Conservation (phyloP, 805 yeast genomes). For the Lipomyces orientalis region DNA sequence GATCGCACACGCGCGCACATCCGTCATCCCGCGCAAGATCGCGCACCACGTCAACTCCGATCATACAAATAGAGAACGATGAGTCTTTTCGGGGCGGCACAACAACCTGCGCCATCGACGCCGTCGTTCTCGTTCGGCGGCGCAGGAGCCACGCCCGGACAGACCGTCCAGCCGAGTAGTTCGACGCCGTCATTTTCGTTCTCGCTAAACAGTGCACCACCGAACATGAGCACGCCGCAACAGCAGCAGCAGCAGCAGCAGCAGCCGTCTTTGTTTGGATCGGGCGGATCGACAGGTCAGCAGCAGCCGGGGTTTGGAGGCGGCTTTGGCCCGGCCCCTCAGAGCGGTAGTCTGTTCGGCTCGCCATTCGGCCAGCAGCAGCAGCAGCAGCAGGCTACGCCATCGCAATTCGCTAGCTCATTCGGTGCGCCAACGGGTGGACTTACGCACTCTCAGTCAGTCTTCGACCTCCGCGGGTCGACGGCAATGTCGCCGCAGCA, state of each 20-base stretch:
- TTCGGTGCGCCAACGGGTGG: constrained; percentile 1
- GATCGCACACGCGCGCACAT: neutral
- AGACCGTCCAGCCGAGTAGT: neutral
- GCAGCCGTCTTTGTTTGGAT: neutral
- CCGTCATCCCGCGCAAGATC: neutral
- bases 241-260: constrained; percentile 12
- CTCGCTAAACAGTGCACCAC: neutral
- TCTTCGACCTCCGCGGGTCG: constrained; percentile 26
- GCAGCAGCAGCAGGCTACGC: constrained; percentile 14
- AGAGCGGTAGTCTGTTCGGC: neutral
- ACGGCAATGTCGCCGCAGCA: constrained; percentile 38
- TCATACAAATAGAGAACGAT: neutral
- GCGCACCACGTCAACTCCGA: neutral
- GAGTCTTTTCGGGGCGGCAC: neutral
- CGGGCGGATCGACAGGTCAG: neutral
- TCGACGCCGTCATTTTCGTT: neutral
- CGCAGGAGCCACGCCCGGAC: neutral
- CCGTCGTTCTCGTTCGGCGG: neutral
- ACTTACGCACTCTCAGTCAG: constrained; percentile 29
- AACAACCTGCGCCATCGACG: neutral
- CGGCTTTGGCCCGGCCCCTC: neutral
- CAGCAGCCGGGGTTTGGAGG: constrained; percentile 6
- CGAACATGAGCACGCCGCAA: constrained; percentile 3
- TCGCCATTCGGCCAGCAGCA: constrained; percentile 7
- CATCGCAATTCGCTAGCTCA: neutral